Evolutionary conservation across 2,329 filamentous ascomycete species (phyloP), one percentile per base, ranked within the genome.

Genomic region (Dactylellina haptotyla): DNA sequence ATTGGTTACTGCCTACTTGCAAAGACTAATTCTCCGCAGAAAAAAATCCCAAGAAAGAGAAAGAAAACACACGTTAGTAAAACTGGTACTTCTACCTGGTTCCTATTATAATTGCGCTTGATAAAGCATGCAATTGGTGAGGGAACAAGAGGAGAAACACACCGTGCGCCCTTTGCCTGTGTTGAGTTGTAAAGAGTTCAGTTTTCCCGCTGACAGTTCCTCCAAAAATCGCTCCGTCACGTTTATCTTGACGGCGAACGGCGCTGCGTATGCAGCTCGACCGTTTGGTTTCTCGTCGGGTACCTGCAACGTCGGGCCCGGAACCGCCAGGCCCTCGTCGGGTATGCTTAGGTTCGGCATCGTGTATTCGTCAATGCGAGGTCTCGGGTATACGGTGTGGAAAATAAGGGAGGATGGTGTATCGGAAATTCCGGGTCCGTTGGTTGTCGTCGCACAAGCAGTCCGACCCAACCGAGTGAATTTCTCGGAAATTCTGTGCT

Each of bases 141-240:
- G 61, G 61, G 66, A 66, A 66, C 51, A 53, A 66, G 48, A 66
- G 69, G 51, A 25, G 43, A 66, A 66, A 73, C 69, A 73, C 69
- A 73, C 69, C 69, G 54, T 73, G 53, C 61, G 69, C 56, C 69
- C 69, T 65, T 73, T 73, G 32, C 69, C 69, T 20, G 69, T 73
- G 61, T 73, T 53, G 61, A 73, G 69, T 62, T 61, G 53, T 56
- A 73, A 46, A 23, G 61, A 59, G 26, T 65, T 73, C 56, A 51
- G 54, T 39, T 73, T 73, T 34, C 69, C 69, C 23, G 61, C 56
- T 16, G 61, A 73, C 37, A 73, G 46, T 56, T 73, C 69, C 63
- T 73, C 69, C 25, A 73, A 50, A 39, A 73, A 73, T 59, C 69
- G 61, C 26, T 73, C 69, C 23, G 69, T 73, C 54, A 73, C 53